A percentile compares a stretch with the other conserved stretches of the same genome.
Conservation (phyloP, 1,284 basidiomycete genomes). For the Marasmius tenuissimus region DNA sequence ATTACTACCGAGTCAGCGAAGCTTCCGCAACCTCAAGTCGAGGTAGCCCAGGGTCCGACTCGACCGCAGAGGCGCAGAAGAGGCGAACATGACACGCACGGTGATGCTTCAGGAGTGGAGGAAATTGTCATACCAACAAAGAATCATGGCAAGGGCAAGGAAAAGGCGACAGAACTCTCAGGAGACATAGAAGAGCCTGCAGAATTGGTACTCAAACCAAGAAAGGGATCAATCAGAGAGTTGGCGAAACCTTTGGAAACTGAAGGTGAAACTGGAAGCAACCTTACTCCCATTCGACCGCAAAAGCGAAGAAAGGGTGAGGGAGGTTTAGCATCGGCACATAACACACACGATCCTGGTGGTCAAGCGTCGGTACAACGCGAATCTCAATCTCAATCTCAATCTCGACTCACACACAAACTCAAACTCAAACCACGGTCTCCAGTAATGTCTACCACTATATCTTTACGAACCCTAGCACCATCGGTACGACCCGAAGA, state of each 20-base stretch:
- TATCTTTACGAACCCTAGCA: background rate
- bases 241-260: background rate
- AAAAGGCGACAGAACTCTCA: background rate
- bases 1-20: background rate
- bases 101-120: too few species aligned
- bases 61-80: too few species aligned
- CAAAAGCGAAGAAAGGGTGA: conserved; percentile 28
- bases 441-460: background rate
- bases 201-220: background rate
- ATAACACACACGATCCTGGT: conserved; percentile 1
- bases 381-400: background rate
- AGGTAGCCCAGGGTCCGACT: too few species aligned
- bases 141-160: background rate
- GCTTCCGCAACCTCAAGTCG: too few species aligned
- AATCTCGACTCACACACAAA: background rate
- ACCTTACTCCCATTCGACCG: background rate
- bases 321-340: background rate
- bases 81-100: too few species aligned
- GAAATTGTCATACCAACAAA: too few species aligned
- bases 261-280: too few species aligned
- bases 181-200: background rate
- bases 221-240: background rate
- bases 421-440: background rate
- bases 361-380: background rate
- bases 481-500: conserved; percentile 25